Evolutionary conservation across 805 yeast genomes (phyloP), one percentile per base, ranked within the genome.

Genomic region (Lachancea kluyveri): DNA sequence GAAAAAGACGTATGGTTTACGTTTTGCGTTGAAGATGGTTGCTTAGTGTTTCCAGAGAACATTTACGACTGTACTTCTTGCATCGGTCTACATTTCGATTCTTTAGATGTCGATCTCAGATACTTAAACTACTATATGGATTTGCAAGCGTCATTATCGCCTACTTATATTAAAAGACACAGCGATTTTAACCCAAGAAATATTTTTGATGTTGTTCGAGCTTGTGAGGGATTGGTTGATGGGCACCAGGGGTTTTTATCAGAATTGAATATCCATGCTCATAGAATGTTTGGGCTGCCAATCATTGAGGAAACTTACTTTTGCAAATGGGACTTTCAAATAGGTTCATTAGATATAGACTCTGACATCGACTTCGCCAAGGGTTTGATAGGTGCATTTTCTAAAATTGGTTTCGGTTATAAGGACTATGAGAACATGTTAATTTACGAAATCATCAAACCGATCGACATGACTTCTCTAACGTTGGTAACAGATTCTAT

Each of bases 81-180:
- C 48, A 46, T 82, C 14, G 74, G 80, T 0, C 51, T 88, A 1
- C 67, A 68, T 24, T 77, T 86, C 45, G 77, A 78, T 14, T 64
- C 68, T 12, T 61, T 88, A 25, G 85, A 77, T 40, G 70, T 84
- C 17, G 96, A 87, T 51, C 64, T 85, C n/a, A 64, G 97, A 34
- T 81, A 86, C 57, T 80, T 90, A 11, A 83, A 86, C 46, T 92
- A 82, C 55, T 92, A 90, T 50, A 88, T 92, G 96, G 96, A 90
- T 50, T 52, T 90, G 39, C 90, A 86, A 48, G 81, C 80, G 1
- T 76, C 83, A 42, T 64, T 78, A 23, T 67, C 81, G 8, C 85
- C 88, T 1, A 52, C 77, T 3, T 53, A 48, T 4, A 74, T 72
- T 0, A 41, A 45, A 18, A 8, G 40, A 33, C 15, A 16, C 7